phyloP scores from a whole-genome alignment of 2,329 filamentous ascomycete genomes.

The Zarea fungicola region DNA sequence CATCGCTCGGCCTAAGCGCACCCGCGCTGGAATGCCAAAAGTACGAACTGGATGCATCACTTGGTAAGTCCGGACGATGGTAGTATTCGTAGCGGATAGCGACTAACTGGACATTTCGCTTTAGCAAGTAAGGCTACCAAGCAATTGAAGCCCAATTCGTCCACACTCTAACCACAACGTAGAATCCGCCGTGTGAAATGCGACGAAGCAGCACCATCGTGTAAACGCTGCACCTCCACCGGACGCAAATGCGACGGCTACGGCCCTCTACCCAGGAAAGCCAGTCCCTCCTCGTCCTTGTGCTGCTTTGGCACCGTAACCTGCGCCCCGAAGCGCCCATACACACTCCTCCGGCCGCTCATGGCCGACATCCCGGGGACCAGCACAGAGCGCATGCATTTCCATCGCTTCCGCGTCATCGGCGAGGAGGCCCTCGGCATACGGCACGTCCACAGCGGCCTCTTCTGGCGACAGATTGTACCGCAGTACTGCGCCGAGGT shows the following conservation, averaged over 20 bases:
- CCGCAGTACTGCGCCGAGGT: constrained; percentile 26
- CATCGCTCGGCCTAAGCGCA: constrained; percentile 18
- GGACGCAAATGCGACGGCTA: constrained; percentile 33
- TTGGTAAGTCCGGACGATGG: constrained; percentile 28
- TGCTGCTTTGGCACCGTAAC: neutral
- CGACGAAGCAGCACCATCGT: constrained; percentile 4
- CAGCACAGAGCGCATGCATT: constrained; percentile 28
- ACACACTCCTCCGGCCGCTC: constrained; percentile 24
- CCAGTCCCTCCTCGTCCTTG: neutral
- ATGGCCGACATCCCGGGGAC: constrained; percentile 32
- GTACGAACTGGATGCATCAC: constrained; percentile 12
- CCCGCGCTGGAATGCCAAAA: constrained; percentile 29
- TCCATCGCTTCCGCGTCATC: constrained; percentile 29
- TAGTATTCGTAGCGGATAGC: no score
- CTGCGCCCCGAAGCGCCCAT: neutral
- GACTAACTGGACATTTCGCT: neutral
- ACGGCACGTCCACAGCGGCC: constrained; percentile 23
- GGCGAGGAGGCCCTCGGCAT: constrained; percentile 25
- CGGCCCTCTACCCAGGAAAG: constrained; percentile 11
- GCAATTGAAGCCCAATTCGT: neutral
- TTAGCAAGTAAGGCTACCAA: neutral
- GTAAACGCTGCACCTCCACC: constrained; percentile 27
- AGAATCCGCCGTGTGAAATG: constrained; percentile 26
- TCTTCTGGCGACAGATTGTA: constrained; percentile 27
- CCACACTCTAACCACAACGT: neutral